Evolutionary conservation across 1,284 basidiomycete species (phyloP), one percentile per base, ranked within the genome.

Genomic region (Grifola frondosa): DNA sequence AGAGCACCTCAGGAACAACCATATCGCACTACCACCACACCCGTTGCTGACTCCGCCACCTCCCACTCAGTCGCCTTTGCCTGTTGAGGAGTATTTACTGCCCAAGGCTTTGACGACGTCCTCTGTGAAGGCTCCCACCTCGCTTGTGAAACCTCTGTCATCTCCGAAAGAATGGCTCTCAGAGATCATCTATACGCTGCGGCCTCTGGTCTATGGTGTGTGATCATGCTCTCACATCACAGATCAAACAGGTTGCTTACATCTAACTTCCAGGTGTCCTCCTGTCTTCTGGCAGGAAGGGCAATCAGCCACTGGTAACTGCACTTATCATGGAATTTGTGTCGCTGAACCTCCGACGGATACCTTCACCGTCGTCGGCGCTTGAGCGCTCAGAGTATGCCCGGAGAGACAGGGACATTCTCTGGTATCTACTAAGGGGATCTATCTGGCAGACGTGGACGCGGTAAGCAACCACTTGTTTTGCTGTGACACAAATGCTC

Each of bases 381-480:
- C 70, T 90, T 15, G 88, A 91, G 60, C 77, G 84, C 44, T 74
- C 74, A 10, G 93, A 97, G 63, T 91, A 96, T 59, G 80, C 88
- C 13, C 75, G 80, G 40, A 73, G 92, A 52, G 91, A 94, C 62
- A 77, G 85, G 35, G 83, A 88, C 50, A 76, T 97, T 46, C 67
- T 88, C 23, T 90, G 85, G 81, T 95, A 95, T 64, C 74, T 97
- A 37, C 70, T 97, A 50, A 82, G 91, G 26, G 94, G 93, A 20
- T 84, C 89, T 5, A 80, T 95, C 42, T 98, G 95, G 95, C 71
- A 88, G 50, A 74, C 77, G 4, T 95, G 83, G 69, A 96, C 94
- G 25, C 74, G 83, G 83, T 87, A 51, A 45, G 77, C 62, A 26
- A 30, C 29, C 25, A 19, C 22, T 42, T 23, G 13, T 17, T 37